A percentile compares a stretch with the other conserved stretches of the same genome.
Evolutionary conservation across 805 yeast genomes (phyloP).

Genomic region (Yamadazyma olivae): DNA sequence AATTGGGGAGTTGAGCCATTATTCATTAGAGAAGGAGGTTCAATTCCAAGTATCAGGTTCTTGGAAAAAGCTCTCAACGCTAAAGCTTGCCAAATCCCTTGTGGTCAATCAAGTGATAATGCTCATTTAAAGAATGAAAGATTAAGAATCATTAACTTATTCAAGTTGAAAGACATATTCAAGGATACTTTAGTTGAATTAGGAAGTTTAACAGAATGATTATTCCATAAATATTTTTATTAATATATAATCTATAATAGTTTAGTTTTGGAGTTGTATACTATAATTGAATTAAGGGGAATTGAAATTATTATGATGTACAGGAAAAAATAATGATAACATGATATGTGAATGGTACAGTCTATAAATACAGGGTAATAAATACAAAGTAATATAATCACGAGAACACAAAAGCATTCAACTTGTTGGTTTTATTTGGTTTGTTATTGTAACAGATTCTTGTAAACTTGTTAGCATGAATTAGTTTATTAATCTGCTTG

Average conservation of each 20-base stretch:
- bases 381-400: not conserved
- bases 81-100: slow-evolving; percentile 92
- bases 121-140: slow-evolving; percentile 92
- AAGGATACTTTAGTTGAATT: slow-evolving; percentile 46
- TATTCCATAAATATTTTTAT: not conserved
- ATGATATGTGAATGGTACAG: too few relatives aligned
- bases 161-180: slow-evolving; percentile 67
- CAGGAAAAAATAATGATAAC: too few relatives aligned
- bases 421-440: slow-evolving; percentile 6
- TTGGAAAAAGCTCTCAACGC: slow-evolving; percentile 80
- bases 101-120: slow-evolving; percentile 93
- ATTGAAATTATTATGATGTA: too few relatives aligned
- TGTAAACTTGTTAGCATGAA: slow-evolving; percentile 6
- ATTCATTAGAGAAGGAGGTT: slow-evolving; percentile 93
- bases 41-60: slow-evolving; percentile 86
- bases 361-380: too few relatives aligned
- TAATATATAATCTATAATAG: too few relatives aligned
- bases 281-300: too few relatives aligned
- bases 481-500: slow-evolving; percentile 20
- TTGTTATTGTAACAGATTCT: slow-evolving; percentile 26
- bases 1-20: slow-evolving; percentile 84
- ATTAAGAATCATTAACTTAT: slow-evolving; percentile 71
- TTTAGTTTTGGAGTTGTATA: too few relatives aligned
- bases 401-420: slow-evolving; percentile 10
- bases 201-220: not conserved